Evolutionary conservation across 495 filamentous ascomycete genomes (phyloP).

Genomic region (Cairneyella variabilis): DNA sequence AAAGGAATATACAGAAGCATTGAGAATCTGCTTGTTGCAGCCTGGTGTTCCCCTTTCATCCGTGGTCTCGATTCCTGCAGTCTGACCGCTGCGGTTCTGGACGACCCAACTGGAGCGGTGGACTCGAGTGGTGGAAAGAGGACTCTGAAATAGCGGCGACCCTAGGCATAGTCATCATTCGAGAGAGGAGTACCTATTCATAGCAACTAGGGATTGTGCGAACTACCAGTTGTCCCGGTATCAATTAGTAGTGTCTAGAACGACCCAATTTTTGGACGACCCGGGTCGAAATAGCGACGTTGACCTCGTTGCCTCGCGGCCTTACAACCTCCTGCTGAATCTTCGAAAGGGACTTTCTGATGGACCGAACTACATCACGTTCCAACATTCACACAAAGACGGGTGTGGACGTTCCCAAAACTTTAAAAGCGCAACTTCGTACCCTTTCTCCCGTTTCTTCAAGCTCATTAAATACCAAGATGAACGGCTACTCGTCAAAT

Average conservation of each 20-base stretch:
- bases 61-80: not conserved
- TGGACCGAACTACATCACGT: not conserved
- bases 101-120: not conserved
- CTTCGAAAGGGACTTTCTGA: too few species aligned
- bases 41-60: not conserved
- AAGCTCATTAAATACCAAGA: slow-evolving; percentile 23
- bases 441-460: slow-evolving; percentile 20
- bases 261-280: too few species aligned
- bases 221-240: too few species aligned
- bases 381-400: not conserved
- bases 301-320: too few species aligned
- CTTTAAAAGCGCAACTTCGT: slow-evolving; percentile 3
- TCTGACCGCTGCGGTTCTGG: not conserved
- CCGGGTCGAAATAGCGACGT: too few species aligned
- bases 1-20: slow-evolving; percentile 12
- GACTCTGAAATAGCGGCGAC: too few species aligned
- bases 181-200: too few species aligned
- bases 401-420: not conserved
- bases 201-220: too few species aligned
- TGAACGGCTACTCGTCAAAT: not conserved
- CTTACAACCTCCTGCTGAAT: too few species aligned
- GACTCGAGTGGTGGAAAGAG: too few species aligned
- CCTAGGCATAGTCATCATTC: too few species aligned
- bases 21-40: slow-evolving; percentile 12
- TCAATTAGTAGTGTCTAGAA: too few species aligned